Evolutionary conservation across 352 stramenopile genomes (phyloP).

Genomic region (Globisporangium abappressorium): DNA sequence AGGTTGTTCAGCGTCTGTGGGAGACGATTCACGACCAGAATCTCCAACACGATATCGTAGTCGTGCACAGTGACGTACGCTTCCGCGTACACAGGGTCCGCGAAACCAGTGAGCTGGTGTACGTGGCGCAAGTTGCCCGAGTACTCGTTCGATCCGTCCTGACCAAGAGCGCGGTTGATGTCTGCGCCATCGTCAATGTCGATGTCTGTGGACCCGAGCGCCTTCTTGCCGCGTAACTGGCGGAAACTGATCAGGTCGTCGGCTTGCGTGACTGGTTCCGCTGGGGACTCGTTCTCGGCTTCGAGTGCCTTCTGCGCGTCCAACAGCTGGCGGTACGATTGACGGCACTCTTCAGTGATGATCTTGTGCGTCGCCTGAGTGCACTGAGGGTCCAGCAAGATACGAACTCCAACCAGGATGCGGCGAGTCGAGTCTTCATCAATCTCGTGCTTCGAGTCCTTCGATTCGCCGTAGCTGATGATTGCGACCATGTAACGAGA

Average conservation of each 20-base stretch:
- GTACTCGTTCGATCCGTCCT: conserved; percentile 85
- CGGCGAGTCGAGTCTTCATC: conserved; percentile 95
- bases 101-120: conserved; percentile 99
- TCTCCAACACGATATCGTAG: conserved; percentile 99
- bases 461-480: conserved; percentile 68
- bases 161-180: conserved; percentile 93
- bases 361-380: conserved; percentile 63
- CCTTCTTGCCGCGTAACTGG: conserved; percentile 92
- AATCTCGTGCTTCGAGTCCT: conserved; percentile 80
- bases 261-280: conserved; percentile 68
- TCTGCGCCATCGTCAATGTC: conserved; percentile 98
- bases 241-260: conserved; percentile 98
- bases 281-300: conserved; percentile 50
- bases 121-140: conserved; percentile 94
- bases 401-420: conserved; percentile 93
- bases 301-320: conserved; percentile 73
- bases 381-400: conserved; percentile 91
- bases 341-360: conserved; percentile 80
- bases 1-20: conserved; percentile 98
- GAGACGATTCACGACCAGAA: conserved; percentile 99
- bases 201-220: conserved; percentile 92
- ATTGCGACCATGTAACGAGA: conserved; percentile 75
- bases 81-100: conserved; percentile 99
- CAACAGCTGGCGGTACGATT: conserved; percentile 72
- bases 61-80: conserved; percentile 99